Conservation (phyloP, 768 basidiomycete species). For the Postia placenta region DNA sequence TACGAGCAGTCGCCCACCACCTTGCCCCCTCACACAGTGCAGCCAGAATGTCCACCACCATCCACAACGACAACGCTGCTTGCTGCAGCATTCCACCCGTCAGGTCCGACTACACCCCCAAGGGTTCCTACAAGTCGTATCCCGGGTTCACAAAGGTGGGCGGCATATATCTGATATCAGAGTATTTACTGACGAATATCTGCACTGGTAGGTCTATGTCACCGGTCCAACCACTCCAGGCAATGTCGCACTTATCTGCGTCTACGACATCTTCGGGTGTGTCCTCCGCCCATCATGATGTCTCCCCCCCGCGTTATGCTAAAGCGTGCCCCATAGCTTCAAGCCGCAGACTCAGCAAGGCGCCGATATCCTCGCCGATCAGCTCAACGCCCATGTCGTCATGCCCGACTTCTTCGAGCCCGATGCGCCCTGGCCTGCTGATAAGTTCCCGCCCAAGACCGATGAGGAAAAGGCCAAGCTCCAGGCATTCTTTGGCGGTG, state of each 20-base stretch:
- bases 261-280: constrained; percentile 63
- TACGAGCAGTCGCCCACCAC: constrained; percentile 36
- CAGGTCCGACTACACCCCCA: constrained; percentile 44
- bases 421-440: constrained; percentile 39
- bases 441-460: constrained; percentile 48
- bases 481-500: constrained; percentile 52
- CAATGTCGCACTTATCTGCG: constrained; percentile 47
- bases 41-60: constrained; percentile 29
- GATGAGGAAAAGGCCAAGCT: constrained; percentile 45
- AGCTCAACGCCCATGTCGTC: constrained; percentile 47
- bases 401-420: constrained; percentile 68
- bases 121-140: constrained; percentile 41
- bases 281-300: constrained; percentile 4
- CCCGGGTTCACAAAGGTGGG: constrained; percentile 39
- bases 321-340: constrained; percentile 33
- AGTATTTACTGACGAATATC: no score
- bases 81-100: constrained; percentile 56
- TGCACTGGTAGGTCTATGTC: constrained; percentile 40
- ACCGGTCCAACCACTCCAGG: constrained; percentile 39
- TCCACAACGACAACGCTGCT: constrained; percentile 29
- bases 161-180: not conserved
- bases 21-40: constrained; percentile 27
- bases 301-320: not conserved
- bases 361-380: constrained; percentile 52
- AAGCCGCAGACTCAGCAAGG: constrained; percentile 63